Evolutionary conservation across 2,329 filamentous ascomycete species (phyloP).

Genomic region (Chaetomium olivaceum): DNA sequence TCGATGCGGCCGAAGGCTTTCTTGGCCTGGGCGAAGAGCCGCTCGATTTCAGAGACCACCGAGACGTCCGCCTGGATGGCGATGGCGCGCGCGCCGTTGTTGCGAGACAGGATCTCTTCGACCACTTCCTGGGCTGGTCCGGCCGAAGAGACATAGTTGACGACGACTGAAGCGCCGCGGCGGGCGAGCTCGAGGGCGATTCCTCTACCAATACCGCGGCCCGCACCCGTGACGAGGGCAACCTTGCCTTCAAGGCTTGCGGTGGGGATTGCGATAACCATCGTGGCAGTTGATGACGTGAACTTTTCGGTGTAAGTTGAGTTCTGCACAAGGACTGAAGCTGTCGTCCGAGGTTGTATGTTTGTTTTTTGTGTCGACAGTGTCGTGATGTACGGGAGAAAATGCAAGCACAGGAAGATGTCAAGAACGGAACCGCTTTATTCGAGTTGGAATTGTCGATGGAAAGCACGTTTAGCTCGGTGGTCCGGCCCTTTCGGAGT

Average conservation of each 20-base stretch:
- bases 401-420: background rate
- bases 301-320: background rate
- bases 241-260: constrained; percentile 51
- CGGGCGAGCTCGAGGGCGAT: constrained; percentile 67
- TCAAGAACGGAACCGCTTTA: background rate
- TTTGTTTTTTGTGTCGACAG: background rate
- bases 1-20: constrained; percentile 68
- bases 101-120: constrained; percentile 46
- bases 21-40: constrained; percentile 66
- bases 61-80: constrained; percentile 67
- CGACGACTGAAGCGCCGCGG: constrained; percentile 63
- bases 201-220: constrained; percentile 66
- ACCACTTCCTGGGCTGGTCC: constrained; percentile 59
- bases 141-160: constrained; percentile 65
- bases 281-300: constrained; percentile 16
- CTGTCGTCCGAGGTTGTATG: background rate
- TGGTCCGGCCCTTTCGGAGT: constrained; percentile 6
- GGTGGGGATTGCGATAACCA: constrained; percentile 38
- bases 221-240: constrained; percentile 64
- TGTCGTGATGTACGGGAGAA: background rate
- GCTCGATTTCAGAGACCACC: constrained; percentile 57
- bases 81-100: constrained; percentile 58
- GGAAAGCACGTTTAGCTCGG: background rate
- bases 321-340: background rate
- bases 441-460: background rate